Conservation (phyloP, 2,329 filamentous ascomycete genomes). For the Pyrenophora tritici-repentis region DNA sequence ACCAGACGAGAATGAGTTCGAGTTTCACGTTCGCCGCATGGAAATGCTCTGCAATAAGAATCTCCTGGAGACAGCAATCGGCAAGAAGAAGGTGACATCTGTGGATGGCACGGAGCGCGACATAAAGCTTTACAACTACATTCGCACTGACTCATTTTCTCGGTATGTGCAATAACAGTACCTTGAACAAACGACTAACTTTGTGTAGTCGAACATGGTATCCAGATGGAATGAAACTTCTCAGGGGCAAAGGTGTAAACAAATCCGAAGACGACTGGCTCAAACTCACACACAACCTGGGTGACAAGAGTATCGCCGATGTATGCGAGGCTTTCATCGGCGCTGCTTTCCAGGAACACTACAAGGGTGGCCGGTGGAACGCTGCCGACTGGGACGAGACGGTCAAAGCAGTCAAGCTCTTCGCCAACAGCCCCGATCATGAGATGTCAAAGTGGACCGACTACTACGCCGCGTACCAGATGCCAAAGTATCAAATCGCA, state of each 20-base stretch:
- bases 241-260: conserved; percentile 70
- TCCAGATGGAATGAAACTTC: conserved; percentile 74
- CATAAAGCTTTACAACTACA: conserved; percentile 71
- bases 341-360: conserved; percentile 69
- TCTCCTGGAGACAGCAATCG: conserved; percentile 72
- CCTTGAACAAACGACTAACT: conserved; percentile 21
- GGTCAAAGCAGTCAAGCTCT: conserved; percentile 67
- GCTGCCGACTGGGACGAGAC: conserved; percentile 62
- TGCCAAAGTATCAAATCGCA: conserved; percentile 72
- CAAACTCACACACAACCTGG: conserved; percentile 65
- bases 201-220: conserved; percentile 77
- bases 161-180: conserved; percentile 52
- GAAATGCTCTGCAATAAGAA: conserved; percentile 88
- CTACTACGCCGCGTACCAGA: conserved; percentile 71
- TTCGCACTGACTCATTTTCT: conserved; percentile 82
- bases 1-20: conserved; percentile 79
- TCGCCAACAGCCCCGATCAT: conserved; percentile 74
- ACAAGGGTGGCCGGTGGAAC: conserved; percentile 50
- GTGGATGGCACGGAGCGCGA: conserved; percentile 45
- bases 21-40: conserved; percentile 92
- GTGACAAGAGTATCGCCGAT: conserved; percentile 90
- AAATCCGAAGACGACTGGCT: conserved; percentile 53
- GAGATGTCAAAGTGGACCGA: conserved; percentile 70
- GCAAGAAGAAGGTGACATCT: conserved; percentile 42
- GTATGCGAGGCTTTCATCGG: conserved; percentile 95